Base-by-base conservation (phyloP, 2,329 filamentous ascomycete species). In the Nothopassalora personata region DNA sequence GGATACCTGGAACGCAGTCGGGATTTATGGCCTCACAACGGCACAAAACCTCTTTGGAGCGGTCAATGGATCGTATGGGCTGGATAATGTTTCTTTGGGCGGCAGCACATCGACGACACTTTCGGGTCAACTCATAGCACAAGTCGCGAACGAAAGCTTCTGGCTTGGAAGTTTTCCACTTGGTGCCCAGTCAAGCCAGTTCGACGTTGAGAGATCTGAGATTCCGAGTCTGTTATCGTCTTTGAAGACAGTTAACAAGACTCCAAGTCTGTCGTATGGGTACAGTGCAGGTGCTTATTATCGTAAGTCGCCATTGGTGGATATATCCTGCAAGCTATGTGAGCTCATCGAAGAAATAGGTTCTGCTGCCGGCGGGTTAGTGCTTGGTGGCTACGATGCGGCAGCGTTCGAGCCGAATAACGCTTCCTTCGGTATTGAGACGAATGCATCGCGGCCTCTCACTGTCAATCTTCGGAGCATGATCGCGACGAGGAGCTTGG, bases 331-430 rank as follows among this genome's bases (percentile, higher is more conserved):
- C 19, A 30, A 31, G 28, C 30, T 23, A 48, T n/a, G 2, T 33
- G 9, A 34, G 28, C 36, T 30, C 19, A 34, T 31, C 18, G 27
- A 23, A n/a, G 7, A 1, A 4, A 13, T 15, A 43, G 39, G 18
- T n/a, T 43, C 39, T 8, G 39, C 53, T 6, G 52, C 53, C 3
- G 60, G 60, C n/a, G 49, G 60, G 15, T 46, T 62, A 10, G 23
- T 62, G 3, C 75, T 91, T 9, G 88, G 88, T 19, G 88, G 88
- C 31, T 89, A 86, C 68, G 88, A 90, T 69, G 71, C 77, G 15
- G 80, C 82, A 46, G 80, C 86, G 48, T 83, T 87, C 58, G 75
- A 82, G 33, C 73, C 79, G 1, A 87, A 89, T 68, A 76, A 84
- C 56, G 76, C 79, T 11, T 77, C 76, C 1, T 90, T 90, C 70